Base-by-base conservation (phyloP, 2,329 filamentous ascomycete genomes). In the Epichloe coenophiala region DNA sequence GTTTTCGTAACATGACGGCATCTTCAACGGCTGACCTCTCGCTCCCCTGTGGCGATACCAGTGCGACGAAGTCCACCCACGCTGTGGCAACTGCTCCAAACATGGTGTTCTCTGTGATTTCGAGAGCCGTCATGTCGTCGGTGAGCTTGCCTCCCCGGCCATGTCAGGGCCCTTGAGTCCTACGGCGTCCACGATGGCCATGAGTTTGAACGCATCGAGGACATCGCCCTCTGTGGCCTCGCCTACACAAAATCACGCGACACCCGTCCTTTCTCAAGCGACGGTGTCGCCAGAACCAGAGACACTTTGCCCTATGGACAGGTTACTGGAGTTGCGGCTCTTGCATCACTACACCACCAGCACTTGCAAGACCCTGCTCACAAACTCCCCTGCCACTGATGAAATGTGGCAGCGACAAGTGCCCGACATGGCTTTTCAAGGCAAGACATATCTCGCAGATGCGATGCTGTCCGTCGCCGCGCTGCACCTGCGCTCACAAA, bases 71-170 rank as follows among this genome's bases (percentile, higher is more conserved):
- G 67, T 79, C 11, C 80, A 83, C 59, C 81, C 81, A 8, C 68
- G 74, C 52, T 84, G 81, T 61, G 77, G 79, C 54, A 83, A 84
- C 64, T 84, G 81, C 66, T 66, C 73, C 51, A 84, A 83, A 59
- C 81, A 84, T 65, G 81, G 80, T 57, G 81, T 84, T 38, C 63
- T 70, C 36, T 84, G 81, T 65, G 81, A 84, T 62, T 84, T 84
- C 59, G 77, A 81, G 57, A 71, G 72, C 54, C 72, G 74, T 8
- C 64, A 71, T 37, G 63, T 73, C 51, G 62, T 71, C 52, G 69
- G 72, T 49, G 69, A 74, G 44, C 66, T 76, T 43, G 59, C 66
- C 27, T 57, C 68, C 3, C 61, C 67, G 44, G 62, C 69, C 15
- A 65, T 65, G 23, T 47, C 39, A 15, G 45, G n/a, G 19, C 31